A percentile compares a stretch with the other conserved stretches of the same genome.
Conservation (phyloP, 768 basidiomycete genomes). For the Lactifluus pinguis region DNA sequence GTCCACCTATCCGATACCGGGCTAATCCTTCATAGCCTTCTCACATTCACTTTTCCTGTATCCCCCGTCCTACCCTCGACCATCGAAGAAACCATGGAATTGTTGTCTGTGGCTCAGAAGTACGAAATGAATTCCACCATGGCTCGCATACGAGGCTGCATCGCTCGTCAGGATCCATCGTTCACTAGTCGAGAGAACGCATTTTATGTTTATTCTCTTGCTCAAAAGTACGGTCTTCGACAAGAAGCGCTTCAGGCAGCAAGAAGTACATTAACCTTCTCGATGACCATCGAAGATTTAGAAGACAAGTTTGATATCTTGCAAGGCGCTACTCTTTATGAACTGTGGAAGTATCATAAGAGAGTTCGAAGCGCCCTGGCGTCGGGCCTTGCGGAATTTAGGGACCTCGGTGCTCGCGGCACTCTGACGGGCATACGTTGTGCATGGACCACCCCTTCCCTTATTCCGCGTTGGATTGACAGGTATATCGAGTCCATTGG, state of each 20-base stretch:
- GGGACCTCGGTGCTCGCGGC: not conserved
- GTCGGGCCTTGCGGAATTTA: not conserved
- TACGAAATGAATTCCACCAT: not conserved
- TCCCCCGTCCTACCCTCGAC: not conserved
- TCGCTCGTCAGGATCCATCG: not conserved
- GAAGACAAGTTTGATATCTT: not conserved
- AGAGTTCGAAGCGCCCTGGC: too few relatives aligned
- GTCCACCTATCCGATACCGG: not conserved
- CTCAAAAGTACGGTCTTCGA: not conserved
- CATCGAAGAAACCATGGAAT: not conserved
- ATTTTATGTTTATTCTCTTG: not conserved
- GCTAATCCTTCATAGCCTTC: not conserved
- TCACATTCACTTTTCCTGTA: constrained; percentile 7
- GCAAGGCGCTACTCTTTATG: not conserved
- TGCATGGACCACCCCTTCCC: not conserved
- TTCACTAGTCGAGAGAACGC: not conserved
- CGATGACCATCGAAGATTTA: not conserved
- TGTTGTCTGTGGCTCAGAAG: not conserved
- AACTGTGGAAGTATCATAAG: not conserved
- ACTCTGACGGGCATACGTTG: not conserved
- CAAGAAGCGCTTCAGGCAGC: not conserved
- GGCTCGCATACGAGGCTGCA: not conserved
- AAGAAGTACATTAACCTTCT: not conserved
- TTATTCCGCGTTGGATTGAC: not conserved
- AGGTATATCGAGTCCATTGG: not conserved